phyloP scores from a whole-genome alignment of 2,329 filamentous ascomycete species.

The Nigrospora osmanthi region DNA sequence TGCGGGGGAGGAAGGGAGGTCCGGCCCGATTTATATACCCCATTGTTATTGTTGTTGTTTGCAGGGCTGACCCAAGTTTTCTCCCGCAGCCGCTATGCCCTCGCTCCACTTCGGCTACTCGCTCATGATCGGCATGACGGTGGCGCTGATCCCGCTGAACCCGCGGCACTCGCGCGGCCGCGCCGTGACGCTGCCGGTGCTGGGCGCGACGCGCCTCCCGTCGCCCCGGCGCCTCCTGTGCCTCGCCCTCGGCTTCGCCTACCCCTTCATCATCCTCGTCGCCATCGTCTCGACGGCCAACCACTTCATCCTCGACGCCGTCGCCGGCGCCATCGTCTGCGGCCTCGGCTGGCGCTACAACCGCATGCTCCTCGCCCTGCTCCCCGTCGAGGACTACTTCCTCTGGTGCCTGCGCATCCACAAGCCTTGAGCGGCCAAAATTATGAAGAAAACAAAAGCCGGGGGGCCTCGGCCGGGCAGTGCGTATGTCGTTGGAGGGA shows the following conservation, averaged over 20 bases:
- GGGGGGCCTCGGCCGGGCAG: too few relatives aligned
- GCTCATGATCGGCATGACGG: conserved; percentile 62
- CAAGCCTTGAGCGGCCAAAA: conserved; percentile 40
- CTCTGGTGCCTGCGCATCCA: conserved; percentile 55
- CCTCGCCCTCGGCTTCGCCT: conserved; percentile 45
- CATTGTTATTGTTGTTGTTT: background rate
- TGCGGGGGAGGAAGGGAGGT: too few relatives aligned
- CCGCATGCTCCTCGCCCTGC: conserved; percentile 50
- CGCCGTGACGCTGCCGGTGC: conserved; percentile 12
- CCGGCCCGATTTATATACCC: background rate
- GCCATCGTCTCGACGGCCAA: conserved; percentile 67
- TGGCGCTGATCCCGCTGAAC: conserved; percentile 56
- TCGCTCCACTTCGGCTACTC: conserved; percentile 71
- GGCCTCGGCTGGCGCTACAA: conserved; percentile 53
- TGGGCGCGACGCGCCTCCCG: conserved; percentile 1
- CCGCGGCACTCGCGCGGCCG: conserved; percentile 42
- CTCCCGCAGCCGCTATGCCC: conserved; percentile 60
- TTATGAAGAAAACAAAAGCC: too few relatives aligned
- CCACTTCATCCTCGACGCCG: conserved; percentile 65
- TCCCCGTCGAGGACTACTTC: conserved; percentile 62
- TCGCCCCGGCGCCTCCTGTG: conserved; percentile 31
- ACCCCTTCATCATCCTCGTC: conserved; percentile 56
- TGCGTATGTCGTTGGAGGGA: too few relatives aligned
- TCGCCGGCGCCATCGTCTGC: conserved; percentile 60
- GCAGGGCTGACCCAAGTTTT: conserved; percentile 7